A percentile compares a stretch with the other conserved stretches of the same genome.
phyloP scores from a whole-genome alignment of 345 rosid species.

The Melastoma malabathricum region DNA sequence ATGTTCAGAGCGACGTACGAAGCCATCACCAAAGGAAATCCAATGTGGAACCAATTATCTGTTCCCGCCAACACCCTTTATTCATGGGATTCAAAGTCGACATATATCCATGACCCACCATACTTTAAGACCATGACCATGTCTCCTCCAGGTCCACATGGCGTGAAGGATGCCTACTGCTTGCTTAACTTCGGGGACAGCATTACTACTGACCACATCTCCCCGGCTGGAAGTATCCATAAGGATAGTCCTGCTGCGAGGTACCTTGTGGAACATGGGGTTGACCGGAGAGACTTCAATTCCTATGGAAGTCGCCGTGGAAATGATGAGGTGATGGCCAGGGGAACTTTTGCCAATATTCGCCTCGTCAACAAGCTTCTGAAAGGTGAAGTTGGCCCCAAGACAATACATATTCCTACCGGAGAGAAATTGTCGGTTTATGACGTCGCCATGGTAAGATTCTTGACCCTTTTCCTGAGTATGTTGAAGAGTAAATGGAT shows the following conservation, averaged over 20 bases:
- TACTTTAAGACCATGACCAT: constrained; percentile 84
- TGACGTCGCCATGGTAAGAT: constrained; percentile 70
- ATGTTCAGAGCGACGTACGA: constrained; percentile 87
- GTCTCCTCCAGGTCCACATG: constrained; percentile 75
- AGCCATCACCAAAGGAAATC: constrained; percentile 76
- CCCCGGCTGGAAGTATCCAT: constrained; percentile 92
- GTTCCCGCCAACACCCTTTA: constrained; percentile 53
- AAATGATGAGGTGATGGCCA: constrained; percentile 77
- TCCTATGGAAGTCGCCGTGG: constrained; percentile 91
- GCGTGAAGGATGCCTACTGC: constrained; percentile 83
- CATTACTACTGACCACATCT: constrained; percentile 88
- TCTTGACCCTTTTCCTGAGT: constrained; percentile 1
- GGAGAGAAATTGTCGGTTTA: constrained; percentile 76
- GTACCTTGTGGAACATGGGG: constrained; percentile 70
- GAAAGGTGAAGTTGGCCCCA: constrained; percentile 87
- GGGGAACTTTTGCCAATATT: constrained; percentile 81
- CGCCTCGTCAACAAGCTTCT: constrained; percentile 64
- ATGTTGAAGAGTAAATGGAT: not conserved
- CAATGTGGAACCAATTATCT: constrained; percentile 77
- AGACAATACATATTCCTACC: constrained; percentile 64
- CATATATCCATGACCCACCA: constrained; percentile 82
- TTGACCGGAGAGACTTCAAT: constrained; percentile 69
- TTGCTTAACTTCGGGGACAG: constrained; percentile 78
- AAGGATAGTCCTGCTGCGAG: constrained; percentile 87
- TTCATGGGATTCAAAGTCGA: constrained; percentile 73